Base-by-base conservation (phyloP, 2,329 filamentous ascomycete genomes). In the Pyrenochaeta sp. region DNA sequence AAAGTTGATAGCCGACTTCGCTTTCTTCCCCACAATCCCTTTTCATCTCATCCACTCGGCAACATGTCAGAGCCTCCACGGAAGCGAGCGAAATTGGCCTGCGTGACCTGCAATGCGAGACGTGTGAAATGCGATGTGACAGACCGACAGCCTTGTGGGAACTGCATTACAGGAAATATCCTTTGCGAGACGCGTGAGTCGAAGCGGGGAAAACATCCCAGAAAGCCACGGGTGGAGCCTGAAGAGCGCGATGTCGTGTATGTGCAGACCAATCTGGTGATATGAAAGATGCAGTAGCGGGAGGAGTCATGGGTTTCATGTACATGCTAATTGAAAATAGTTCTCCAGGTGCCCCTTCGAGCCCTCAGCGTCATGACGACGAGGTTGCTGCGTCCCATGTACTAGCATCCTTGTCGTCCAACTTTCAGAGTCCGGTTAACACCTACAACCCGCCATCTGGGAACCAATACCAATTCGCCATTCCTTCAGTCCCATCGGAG, bases 41-140 rank as follows among this genome's bases (percentile, higher is more conserved):
- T 43, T 15, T 54, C 52, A 44, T 39, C 41, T 42, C 51, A 41
- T 20, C 37, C 21, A 31, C 17, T 54, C 53, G 60, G 53, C 40
- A 56, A 48, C 39, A 61, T 61, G 58, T 56, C 54, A 37, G 58
- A 61, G 46, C 65, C 58, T 31, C 63, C 63, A 35, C 55, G 63
- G 29, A 71, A 68, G 41, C 74, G 78, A 39, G 78, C 78, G 27
- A 78, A 76, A 53, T 68, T 77, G 51, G 78, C 79, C 7, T 81
- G 79, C 54, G 67, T 74, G 32, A 73, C 75, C 20, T 81, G 78
- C 56, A 79, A 81, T 51, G 66, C 75, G n/a, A 75, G 77, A 29
- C 73, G 78, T 30, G 78, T 81, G 31, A 77, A 77, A 46, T 81
- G 78, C 56, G 75, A 81, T 67, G 79, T 80, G n/a, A 70, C 77